Conservation (phyloP, 345 rosid genomes). For the Ceriops zippeliana region DNA sequence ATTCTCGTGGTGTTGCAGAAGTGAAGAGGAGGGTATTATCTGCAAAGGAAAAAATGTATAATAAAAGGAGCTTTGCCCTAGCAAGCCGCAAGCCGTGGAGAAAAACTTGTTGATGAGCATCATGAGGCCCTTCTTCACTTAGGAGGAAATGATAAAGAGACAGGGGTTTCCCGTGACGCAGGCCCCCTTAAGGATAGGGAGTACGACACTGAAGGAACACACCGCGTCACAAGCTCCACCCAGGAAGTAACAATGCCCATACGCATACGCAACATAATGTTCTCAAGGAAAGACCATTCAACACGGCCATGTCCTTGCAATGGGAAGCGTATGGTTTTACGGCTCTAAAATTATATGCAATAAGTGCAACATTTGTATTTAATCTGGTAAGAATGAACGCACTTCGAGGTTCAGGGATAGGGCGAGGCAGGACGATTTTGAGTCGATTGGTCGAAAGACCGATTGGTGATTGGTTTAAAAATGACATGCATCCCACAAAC, state of each 20-base stretch:
- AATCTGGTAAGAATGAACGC: not conserved
- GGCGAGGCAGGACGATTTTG: not conserved
- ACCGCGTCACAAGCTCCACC: not conserved
- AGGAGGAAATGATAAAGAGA: not conserved
- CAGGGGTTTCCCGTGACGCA: not conserved
- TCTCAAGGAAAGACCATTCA: not conserved
- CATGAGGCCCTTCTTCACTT: not conserved
- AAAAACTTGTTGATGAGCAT: not conserved
- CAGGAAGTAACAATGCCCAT: not conserved
- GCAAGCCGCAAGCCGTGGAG: not conserved
- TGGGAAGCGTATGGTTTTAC: not conserved
- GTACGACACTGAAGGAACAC: not conserved
- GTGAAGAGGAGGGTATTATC: not conserved
- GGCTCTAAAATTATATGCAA: not conserved
- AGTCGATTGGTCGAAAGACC: not conserved
- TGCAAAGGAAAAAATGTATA: not conserved
- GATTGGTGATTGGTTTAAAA: not conserved
- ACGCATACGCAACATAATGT: not conserved
- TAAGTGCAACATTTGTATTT: not conserved
- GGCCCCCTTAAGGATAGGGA: not conserved
- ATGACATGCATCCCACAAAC: not conserved
- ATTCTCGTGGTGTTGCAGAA: not conserved
- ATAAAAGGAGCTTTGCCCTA: not conserved
- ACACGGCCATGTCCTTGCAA: not conserved
- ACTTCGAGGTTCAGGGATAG: not conserved